phyloP scores from a whole-genome alignment of 2,329 filamentous ascomycete species.

The Colletotrichum cereale region DNA sequence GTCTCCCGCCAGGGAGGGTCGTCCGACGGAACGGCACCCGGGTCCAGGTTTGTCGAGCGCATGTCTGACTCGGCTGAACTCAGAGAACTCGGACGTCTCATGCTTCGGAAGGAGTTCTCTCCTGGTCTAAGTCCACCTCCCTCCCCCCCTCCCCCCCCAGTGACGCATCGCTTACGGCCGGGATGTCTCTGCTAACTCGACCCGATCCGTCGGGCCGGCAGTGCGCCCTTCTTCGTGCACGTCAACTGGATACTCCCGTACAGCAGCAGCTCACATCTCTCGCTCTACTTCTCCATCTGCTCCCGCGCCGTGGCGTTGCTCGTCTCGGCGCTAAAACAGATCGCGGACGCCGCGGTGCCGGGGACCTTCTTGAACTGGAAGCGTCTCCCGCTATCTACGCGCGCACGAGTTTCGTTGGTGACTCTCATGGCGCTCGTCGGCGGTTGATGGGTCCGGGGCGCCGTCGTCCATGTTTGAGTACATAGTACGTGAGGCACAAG shows the following conservation, averaged over 20 bases:
- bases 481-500: conserved; percentile 43
- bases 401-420: conserved; percentile 44
- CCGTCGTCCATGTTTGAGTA: conserved; percentile 48
- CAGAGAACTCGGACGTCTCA: conserved; percentile 41
- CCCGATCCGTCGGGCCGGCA: not conserved
- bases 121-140: conserved; percentile 40
- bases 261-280: conserved; percentile 42
- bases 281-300: conserved; percentile 43
- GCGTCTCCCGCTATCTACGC: conserved; percentile 37
- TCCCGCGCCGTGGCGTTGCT: conserved; percentile 43
- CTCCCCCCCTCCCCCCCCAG: too few species aligned
- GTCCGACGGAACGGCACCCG: conserved; percentile 45
- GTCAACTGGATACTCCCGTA: conserved; percentile 42
- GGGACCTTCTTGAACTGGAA: conserved; percentile 47
- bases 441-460: conserved; percentile 47
- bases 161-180: not conserved
- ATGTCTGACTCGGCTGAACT: conserved; percentile 45
- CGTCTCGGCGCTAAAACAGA: conserved; percentile 45
- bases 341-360: conserved; percentile 44
- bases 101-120: conserved; percentile 42
- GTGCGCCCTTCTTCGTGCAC: conserved; percentile 44
- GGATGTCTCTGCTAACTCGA: not conserved
- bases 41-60: conserved; percentile 43
- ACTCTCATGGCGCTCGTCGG: conserved; percentile 46
- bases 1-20: conserved; percentile 47